Base-by-base conservation (phyloP, 164 flowering plant genomes). In the Magnolia officinalis region DNA sequence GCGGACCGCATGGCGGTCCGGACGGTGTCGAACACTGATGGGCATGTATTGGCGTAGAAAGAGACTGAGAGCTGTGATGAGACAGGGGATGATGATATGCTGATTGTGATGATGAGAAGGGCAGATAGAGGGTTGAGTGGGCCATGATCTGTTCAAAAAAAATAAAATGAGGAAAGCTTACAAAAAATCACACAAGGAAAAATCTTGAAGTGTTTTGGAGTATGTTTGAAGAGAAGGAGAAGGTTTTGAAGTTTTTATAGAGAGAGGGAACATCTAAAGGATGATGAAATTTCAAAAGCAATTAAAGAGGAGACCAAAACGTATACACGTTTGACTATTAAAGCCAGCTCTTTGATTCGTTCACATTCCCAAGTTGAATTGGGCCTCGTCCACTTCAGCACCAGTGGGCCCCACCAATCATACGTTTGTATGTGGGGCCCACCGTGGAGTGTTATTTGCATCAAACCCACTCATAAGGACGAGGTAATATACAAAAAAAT, bases 11-110 rank as follows among this genome's bases (percentile, higher is more conserved):
- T 75, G 6, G 74, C 79, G 2, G 79, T n/a, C 24, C 78, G 67
- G 49, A 85, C 78, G 5, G 80, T 85, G 72, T 78, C 75, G 24
- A 82, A 82, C 67, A 80, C 84, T 6, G 78, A 79, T 6, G 87
- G 85, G 59, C 87, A 85, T 1, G 85, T 69, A 19, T n/a, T 70
- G 21, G 73, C 77, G 67, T 85, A 85, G 72, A 55, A 79, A n/a
- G 67, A 63, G 10, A 76, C 51, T 2, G 85, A 81, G n/a, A 85
- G 78, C 65, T 82, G 84, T 0, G 81, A 79, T 2, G 77, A 80
- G 24, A 69, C 75, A 8, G 73, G 73, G 50, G 74, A 63, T 19
- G 45, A 63, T 20, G 61, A 1, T 6, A 65, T 5, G 21, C 14
- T 4, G 21, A 72, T 31, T 0, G 18, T 55, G 45, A 73, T 13